A percentile compares a stretch with the other conserved stretches of the same genome.
phyloP scores from a whole-genome alignment of 805 yeast genomes.

The Blastobotrys attinorum region DNA sequence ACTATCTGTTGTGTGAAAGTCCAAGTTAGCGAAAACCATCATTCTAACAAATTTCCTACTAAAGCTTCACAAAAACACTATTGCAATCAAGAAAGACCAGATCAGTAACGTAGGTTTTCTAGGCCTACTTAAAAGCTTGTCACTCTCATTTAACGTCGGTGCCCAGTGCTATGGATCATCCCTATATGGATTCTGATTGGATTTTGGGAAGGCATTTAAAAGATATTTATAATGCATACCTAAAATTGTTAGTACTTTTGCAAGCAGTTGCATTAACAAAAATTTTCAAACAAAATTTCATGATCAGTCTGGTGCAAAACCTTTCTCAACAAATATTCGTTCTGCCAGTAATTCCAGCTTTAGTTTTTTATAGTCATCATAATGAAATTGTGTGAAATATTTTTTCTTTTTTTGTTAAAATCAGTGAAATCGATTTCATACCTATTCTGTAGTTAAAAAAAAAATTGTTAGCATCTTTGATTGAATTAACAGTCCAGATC shows the following conservation, averaged over 20 bases:
- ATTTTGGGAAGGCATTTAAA: not conserved
- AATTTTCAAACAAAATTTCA: not conserved
- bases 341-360: constrained; percentile 99
- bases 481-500: no score
- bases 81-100: constrained; percentile 12
- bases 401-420: constrained; percentile 13
- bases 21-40: not conserved
- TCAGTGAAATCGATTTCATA: not conserved
- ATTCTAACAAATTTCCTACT: not conserved
- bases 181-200: no score
- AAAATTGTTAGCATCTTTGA: no score
- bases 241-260: constrained; percentile 13
- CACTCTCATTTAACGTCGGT: constrained; percentile 88
- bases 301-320: constrained; percentile 40
- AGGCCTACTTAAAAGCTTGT: constrained; percentile 92
- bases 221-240: not conserved
- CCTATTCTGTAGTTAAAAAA: no score
- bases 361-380: constrained; percentile 51
- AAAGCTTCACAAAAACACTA: no score
- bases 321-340: constrained; percentile 65
- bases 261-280: not conserved
- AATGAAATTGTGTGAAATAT: constrained; percentile 10
- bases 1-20: not conserved
- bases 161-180: constrained; percentile 99
- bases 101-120: constrained; percentile 96